A percentile compares a stretch with the other conserved stretches of the same genome.
These are phyloP conservation scores for Penicillium sp. DNA, from an alignment of 2,329 filamentous ascomycete genomes.

Conservation along the genomic window DNA sequence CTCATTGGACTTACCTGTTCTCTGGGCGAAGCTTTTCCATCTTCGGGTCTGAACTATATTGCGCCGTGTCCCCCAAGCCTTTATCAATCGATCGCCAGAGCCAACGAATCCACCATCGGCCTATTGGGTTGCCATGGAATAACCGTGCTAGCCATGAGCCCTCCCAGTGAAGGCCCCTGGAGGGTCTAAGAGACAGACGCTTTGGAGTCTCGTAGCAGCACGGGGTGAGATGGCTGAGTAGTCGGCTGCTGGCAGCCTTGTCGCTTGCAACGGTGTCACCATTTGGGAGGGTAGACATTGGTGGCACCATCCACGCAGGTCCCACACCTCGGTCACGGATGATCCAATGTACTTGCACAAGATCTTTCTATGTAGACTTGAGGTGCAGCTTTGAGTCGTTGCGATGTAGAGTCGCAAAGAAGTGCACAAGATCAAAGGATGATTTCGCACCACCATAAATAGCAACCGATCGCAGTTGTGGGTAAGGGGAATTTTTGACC, in stretches of 20 bases:
- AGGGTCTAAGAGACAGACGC: not conserved
- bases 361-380: not conserved
- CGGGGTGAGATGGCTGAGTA: slow-evolving; percentile 19
- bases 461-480: slow-evolving; percentile 16
- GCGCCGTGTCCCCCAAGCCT: slow-evolving; percentile 9
- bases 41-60: slow-evolving; percentile 20
- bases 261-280: slow-evolving; percentile 22
- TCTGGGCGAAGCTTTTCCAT: slow-evolving; percentile 21
- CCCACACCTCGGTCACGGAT: slow-evolving; percentile 23
- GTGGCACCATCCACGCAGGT: slow-evolving; percentile 25
- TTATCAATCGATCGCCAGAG: slow-evolving; percentile 22
- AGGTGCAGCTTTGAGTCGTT: slow-evolving; percentile 14
- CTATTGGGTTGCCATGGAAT: slow-evolving; percentile 22
- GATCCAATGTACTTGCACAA: slow-evolving; percentile 26
- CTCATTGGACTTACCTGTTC: slow-evolving; percentile 11
- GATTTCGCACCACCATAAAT: slow-evolving; percentile 29
- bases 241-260: slow-evolving; percentile 23
- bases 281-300: slow-evolving; percentile 17
- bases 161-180: slow-evolving; percentile 12
- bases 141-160: slow-evolving; percentile 24
- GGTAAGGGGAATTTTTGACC: not conserved
- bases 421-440: slow-evolving; percentile 27
- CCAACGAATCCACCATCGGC: slow-evolving; percentile 18
- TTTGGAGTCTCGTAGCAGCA: slow-evolving; percentile 21
- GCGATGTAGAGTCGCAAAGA: slow-evolving; percentile 26